A percentile compares a stretch with the other conserved stretches of the same genome.
phyloP scores from a whole-genome alignment of 768 basidiomycete species.

The Boletus pseudopeckii region DNA sequence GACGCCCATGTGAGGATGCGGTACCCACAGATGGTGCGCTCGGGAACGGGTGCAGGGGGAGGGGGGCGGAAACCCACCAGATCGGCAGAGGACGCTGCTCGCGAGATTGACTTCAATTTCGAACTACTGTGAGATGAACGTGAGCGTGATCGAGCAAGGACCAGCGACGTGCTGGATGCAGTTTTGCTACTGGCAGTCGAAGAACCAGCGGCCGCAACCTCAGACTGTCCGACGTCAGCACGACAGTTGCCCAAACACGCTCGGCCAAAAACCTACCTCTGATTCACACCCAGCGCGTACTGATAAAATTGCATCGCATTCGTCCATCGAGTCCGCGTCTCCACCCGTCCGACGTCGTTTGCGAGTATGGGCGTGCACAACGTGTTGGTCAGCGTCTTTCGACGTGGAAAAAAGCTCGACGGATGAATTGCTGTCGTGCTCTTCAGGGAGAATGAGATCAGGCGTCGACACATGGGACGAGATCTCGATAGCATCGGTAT shows the following conservation, averaged over 20 bases:
- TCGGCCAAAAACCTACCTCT: conserved; percentile 4
- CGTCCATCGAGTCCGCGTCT: conserved; percentile 12
- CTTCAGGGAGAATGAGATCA: conserved; percentile 18
- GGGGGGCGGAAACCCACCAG: not conserved
- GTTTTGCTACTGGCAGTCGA: conserved; percentile 13
- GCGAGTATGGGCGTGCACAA: not conserved
- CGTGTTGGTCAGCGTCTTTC: not conserved
- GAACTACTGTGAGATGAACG: not conserved
- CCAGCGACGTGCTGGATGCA: conserved; percentile 15
- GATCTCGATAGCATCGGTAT: not conserved
- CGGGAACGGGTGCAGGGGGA: not conserved
- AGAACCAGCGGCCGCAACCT: not conserved
- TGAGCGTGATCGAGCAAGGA: not conserved
- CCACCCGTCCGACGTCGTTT: conserved; percentile 3
- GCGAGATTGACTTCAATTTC: not conserved
- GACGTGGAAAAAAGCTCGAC: not conserved
- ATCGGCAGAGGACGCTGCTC: not conserved
- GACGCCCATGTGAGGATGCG: conserved; percentile 25
- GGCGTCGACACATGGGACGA: not conserved
- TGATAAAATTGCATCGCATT: conserved; percentile 14
- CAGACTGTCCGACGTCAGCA: conserved; percentile 11
- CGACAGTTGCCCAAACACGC: too few relatives aligned
- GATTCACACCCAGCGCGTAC: not conserved
- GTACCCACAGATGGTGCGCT: not conserved
- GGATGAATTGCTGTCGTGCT: not conserved